Evolutionary conservation across 2,329 filamentous ascomycete species (phyloP), one percentile per base, ranked within the genome.

Genomic region (Pestalotiopsis sp.): DNA sequence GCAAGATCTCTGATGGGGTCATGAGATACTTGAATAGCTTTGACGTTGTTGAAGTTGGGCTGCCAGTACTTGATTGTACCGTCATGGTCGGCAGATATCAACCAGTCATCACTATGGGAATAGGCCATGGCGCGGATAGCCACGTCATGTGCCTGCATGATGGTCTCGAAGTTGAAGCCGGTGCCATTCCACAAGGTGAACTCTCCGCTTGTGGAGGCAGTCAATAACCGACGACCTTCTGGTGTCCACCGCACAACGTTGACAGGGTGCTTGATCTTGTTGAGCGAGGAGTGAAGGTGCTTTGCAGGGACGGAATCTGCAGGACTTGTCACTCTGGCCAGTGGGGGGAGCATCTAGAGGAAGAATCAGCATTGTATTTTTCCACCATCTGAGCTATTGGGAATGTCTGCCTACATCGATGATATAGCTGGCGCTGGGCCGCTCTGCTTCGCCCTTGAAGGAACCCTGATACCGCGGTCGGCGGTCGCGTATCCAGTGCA

Each of bases 171-270:
- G 80, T 99, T 98, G 87, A 99, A 99, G 27, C 94, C 95, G 58
- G 95, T 98, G 71, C 96, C 96, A 79, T 99, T 99, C 96, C 96
- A 99, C 3, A 99, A 83, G 52, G 97, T 99, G 76, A 99, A 99
- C 79, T 99, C 96, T 77, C 96, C 96, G 79, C 95, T 98, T 73
- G 94, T 97, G 0, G 95, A 97, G 25, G 94, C 96, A 0, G 96
- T 98, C 78, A 99, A 86, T 68, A 99, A 84, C 73, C 96, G 88
- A 70, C 96, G 91, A 36, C 96, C 96, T 80, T 99, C 96, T 6
- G 96, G 96, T 17, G 97, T 99, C 96, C 96, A 99, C 79, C 94
- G 90, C 56, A 99, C 95, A 9, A 98, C 93, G 72, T 98, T 98
- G 77, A 99, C 93, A 1, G 96, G 96, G 75, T 98, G 96, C 78